phyloP scores from a whole-genome alignment of 345 rosid species.

The Camelina sativa region DNA sequence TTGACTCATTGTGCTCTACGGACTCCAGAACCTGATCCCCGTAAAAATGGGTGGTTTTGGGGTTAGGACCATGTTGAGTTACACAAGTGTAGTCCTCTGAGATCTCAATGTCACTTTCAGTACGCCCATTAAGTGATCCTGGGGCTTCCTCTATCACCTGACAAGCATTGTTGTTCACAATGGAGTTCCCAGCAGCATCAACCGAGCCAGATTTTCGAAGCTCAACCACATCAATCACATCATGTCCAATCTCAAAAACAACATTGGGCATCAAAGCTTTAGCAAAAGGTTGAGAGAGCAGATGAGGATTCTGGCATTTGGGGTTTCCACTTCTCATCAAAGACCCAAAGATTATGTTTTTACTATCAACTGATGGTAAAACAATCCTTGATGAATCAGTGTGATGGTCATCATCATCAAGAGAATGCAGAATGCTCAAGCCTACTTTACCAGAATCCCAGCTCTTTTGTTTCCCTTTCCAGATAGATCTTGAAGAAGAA shows the following conservation, averaged over 20 bases:
- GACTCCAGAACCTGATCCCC: slow-evolving; percentile 74
- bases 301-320: slow-evolving; percentile 9
- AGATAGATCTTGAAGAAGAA: slow-evolving; percentile 41
- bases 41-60: slow-evolving; percentile 80
- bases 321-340: slow-evolving; percentile 54
- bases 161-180: slow-evolving; percentile 21
- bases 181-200: not conserved
- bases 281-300: slow-evolving; percentile 44
- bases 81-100: slow-evolving; percentile 96
- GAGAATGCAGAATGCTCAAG: slow-evolving; percentile 75
- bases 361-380: slow-evolving; percentile 37
- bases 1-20: slow-evolving; percentile 38
- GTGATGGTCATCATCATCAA: slow-evolving; percentile 52
- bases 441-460: slow-evolving; percentile 89
- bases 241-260: slow-evolving; percentile 11
- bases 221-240: slow-evolving; percentile 7
- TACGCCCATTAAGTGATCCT: slow-evolving; percentile 6
- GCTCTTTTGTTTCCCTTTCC: slow-evolving; percentile 52
- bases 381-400: slow-evolving; percentile 37
- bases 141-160: slow-evolving; percentile 11
- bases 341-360: slow-evolving; percentile 67
- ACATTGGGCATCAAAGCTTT: slow-evolving; percentile 26
- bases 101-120: slow-evolving; percentile 65
- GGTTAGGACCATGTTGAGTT: slow-evolving; percentile 75
- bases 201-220: no score